Conservation (phyloP, 225 moss, liverwort and hornwort genomes). For the Physcomitrellopsis africana region DNA sequence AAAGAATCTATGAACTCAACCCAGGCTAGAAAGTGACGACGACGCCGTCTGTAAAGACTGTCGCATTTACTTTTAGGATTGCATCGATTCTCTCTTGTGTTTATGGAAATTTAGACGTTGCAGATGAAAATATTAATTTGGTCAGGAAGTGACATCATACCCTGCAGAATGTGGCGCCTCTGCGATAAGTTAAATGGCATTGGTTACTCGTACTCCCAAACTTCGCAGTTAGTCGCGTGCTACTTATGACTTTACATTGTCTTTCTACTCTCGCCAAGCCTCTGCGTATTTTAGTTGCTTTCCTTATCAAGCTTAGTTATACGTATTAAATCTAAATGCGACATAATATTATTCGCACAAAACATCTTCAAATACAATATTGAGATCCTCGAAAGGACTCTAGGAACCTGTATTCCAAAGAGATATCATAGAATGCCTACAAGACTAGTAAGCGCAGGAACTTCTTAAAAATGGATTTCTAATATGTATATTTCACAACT, state of each 20-base stretch:
- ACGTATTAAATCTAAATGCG: neutral
- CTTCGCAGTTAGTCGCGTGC: neutral
- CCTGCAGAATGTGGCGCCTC: slow-evolving; percentile 1
- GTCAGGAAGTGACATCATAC: neutral
- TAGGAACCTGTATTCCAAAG: no score
- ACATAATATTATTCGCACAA: no score
- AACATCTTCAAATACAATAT: no score
- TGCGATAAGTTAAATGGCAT: neutral
- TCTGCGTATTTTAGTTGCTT: no score
- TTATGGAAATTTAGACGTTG: neutral
- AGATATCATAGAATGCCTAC: neutral
- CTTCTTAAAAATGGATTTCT: neutral
- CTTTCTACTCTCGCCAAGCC: neutral
- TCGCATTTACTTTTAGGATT: neutral
- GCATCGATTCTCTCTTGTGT: neutral
- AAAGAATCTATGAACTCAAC: no score
- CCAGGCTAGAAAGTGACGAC: neutral
- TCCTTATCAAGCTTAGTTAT: no score
- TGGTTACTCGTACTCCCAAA: neutral
- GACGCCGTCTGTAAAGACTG: no score
- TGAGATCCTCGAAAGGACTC: no score
- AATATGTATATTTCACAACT: neutral
- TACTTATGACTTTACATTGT: neutral
- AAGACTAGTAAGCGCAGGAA: neutral
- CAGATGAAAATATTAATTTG: neutral